Conservation (phyloP, 1,284 basidiomycete species). For the Cutaneotrichosporon sp. region DNA sequence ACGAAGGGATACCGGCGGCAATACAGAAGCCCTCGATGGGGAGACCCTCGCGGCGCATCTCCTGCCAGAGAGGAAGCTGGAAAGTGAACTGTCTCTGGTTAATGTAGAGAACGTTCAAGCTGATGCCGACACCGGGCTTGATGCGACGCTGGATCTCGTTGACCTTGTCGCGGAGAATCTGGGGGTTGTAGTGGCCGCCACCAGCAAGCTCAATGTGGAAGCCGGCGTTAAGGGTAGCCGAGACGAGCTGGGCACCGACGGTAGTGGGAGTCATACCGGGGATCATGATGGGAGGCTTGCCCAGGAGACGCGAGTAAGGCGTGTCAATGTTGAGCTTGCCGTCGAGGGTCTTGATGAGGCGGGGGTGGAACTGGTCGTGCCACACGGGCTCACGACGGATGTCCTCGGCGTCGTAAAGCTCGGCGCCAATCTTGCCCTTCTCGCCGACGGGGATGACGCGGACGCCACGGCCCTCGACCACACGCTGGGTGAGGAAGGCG, state of each 20-base stretch:
- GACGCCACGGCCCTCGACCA: constrained; percentile 87
- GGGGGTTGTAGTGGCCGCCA: constrained; percentile 91
- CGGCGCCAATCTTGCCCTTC: constrained; percentile 75
- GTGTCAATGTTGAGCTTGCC: constrained; percentile 90
- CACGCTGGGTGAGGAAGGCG: constrained; percentile 81
- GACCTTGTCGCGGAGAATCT: constrained; percentile 81
- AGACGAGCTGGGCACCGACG: constrained; percentile 86
- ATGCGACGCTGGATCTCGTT: constrained; percentile 78
- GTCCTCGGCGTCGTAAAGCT: constrained; percentile 66
- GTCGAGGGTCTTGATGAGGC: constrained; percentile 82
- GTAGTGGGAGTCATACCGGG: constrained; percentile 97
- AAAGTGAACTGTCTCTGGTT: constrained; percentile 95
- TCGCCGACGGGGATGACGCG: constrained; percentile 81
- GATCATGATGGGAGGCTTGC: constrained; percentile 97
- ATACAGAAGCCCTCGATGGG: constrained; percentile 98
- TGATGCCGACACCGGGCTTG: constrained; percentile 81
- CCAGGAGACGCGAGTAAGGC: constrained; percentile 87
- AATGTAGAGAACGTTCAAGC: constrained; percentile 94
- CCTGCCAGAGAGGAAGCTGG: constrained; percentile 95
- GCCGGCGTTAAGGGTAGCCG: constrained; percentile 85
- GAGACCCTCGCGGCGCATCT: constrained; percentile 90
- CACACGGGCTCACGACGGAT: constrained; percentile 82
- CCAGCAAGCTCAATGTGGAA: constrained; percentile 96
- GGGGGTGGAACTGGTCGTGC: constrained; percentile 80
- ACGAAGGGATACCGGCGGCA: constrained; percentile 87